phyloP scores from a whole-genome alignment of 768 basidiomycete species.

The Sarcomyxa edulis region DNA sequence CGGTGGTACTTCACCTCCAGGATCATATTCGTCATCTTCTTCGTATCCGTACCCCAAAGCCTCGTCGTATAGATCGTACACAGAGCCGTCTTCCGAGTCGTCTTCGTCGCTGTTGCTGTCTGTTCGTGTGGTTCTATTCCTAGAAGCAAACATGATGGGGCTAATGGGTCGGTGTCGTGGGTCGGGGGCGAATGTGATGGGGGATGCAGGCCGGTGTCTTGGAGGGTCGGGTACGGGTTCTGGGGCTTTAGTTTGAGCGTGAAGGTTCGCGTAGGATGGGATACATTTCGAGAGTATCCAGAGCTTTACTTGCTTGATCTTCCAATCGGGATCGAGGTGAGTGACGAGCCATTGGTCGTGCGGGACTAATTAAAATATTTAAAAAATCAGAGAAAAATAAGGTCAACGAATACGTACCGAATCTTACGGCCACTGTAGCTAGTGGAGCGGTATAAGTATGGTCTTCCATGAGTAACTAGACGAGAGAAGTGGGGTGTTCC shows the following conservation, averaged over 20 bases:
- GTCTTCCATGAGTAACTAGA: no score
- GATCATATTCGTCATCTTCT: constrained; percentile 26
- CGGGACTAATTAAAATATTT: no score
- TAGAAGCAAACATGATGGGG: constrained; percentile 42
- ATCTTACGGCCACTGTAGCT: no score
- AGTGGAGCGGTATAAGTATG: no score
- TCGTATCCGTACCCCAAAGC: constrained; percentile 17
- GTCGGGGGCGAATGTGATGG: constrained; percentile 63
- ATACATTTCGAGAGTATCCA: constrained; percentile 58
- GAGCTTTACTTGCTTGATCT: constrained; percentile 57
- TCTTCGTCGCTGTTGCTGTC: constrained; percentile 6
- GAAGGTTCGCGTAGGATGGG: constrained; percentile 24
- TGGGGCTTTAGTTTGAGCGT: constrained; percentile 1
- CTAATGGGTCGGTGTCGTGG: constrained; percentile 33
- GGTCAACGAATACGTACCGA: no score
- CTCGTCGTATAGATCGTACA: not conserved
- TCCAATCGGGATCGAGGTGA: constrained; percentile 55
- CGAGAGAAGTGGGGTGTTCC: no score
- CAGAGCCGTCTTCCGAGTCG: constrained; percentile 4
- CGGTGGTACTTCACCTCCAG: no score
- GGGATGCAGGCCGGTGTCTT: constrained; percentile 47
- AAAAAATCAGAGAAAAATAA: no score
- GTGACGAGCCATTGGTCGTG: constrained; percentile 79
- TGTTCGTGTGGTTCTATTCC: no score
- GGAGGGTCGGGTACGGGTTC: constrained; percentile 3